phyloP scores from a whole-genome alignment of 768 basidiomycete species.

The Lactarius deliciosus region DNA sequence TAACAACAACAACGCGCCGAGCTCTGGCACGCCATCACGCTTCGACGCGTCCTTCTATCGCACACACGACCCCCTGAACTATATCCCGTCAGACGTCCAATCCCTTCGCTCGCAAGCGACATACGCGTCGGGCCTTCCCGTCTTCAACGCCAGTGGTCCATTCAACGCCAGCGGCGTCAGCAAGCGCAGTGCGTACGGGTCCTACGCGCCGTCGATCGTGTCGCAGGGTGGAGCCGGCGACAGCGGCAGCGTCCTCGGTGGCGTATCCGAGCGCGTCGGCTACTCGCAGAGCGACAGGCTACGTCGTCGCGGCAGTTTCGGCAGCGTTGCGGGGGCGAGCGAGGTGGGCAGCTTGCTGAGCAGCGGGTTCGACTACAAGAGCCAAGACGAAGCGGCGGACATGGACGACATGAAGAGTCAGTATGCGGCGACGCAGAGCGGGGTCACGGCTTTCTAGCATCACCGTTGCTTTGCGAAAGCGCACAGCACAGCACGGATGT shows the following conservation, averaged over 20 bases:
- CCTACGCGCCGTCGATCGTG: constrained; percentile 89
- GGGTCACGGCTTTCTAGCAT: constrained; percentile 77
- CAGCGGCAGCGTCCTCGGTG: constrained; percentile 49
- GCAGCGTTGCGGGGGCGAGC: constrained; percentile 70
- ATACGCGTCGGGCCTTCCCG: constrained; percentile 87
- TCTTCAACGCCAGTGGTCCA: constrained; percentile 69
- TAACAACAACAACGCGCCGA: constrained; percentile 33
- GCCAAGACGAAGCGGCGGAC: constrained; percentile 79
- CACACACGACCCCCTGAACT: constrained; percentile 89
- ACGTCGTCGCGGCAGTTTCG: constrained; percentile 72
- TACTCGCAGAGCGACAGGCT: constrained; percentile 92
- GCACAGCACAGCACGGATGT: constrained; percentile 20
- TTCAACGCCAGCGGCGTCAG: constrained; percentile 66
- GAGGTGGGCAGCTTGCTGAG: constrained; percentile 67
- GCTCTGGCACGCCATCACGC: constrained; percentile 87
- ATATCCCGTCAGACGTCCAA: constrained; percentile 94
- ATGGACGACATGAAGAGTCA: constrained; percentile 88
- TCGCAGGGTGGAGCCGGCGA: constrained; percentile 81
- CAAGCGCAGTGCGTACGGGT: constrained; percentile 69
- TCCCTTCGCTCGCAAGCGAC: constrained; percentile 96
- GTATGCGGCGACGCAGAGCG: constrained; percentile 81
- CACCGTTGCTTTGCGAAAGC: neutral
- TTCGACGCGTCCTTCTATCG: constrained; percentile 97
- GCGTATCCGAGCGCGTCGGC: constrained; percentile 54
- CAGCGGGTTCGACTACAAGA: constrained; percentile 82